Conservation (phyloP, 2,329 filamentous ascomycete genomes). For the Myriosclerotinia duriaeana region DNA sequence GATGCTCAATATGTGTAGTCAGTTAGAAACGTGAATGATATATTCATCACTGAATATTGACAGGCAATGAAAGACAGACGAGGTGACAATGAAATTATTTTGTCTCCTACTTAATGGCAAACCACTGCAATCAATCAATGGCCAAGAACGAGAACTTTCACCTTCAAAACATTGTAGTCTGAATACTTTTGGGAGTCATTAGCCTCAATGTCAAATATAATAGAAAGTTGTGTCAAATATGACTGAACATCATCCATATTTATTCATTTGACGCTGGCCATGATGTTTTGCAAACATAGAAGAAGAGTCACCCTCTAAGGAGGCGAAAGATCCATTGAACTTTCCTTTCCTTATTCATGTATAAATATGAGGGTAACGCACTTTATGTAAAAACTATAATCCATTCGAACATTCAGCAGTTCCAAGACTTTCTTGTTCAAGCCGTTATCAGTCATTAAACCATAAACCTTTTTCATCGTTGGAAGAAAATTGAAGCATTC, state of each 20-base stretch:
- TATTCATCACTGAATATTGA: too few species aligned
- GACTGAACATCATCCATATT: not conserved
- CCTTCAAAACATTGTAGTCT: too few species aligned
- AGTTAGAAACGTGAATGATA: too few species aligned
- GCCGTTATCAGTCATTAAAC: not conserved
- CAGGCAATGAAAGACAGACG: too few species aligned
- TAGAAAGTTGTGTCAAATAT: not conserved
- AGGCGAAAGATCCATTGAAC: not conserved
- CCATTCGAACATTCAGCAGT: not conserved
- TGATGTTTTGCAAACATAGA: not conserved
- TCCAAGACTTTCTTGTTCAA: not conserved
- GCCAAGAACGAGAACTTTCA: too few species aligned
- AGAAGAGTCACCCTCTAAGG: not conserved
- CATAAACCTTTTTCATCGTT: not conserved
- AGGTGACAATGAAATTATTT: too few species aligned
- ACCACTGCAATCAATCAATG: too few species aligned
- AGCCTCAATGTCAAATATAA: not conserved
- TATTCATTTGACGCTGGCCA: not conserved
- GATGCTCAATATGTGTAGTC: too few species aligned
- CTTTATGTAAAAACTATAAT: not conserved
- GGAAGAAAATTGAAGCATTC: not conserved
- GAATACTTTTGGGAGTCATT: not conserved
- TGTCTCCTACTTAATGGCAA: too few species aligned
- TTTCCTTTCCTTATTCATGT: not conserved
- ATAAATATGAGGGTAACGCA: not conserved